Conservation (phyloP, 495 filamentous ascomycete genomes). For the Mytilinidion resinicola region DNA sequence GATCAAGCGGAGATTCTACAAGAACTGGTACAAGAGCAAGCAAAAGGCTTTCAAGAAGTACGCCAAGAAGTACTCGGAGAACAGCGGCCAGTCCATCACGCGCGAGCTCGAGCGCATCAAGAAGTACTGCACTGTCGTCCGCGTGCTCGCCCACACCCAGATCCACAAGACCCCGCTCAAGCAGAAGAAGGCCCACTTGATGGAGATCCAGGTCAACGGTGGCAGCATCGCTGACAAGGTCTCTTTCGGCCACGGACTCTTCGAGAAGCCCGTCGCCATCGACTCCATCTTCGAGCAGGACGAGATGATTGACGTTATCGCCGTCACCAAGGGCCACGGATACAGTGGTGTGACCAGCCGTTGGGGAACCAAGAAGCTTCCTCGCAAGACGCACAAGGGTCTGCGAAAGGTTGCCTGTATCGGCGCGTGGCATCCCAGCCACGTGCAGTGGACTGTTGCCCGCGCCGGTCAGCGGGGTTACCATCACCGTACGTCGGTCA, state of each 20-base stretch:
- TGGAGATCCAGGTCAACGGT: constrained; percentile 99
- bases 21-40: constrained; percentile 99
- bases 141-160: constrained; percentile 98
- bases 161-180: constrained; percentile 98
- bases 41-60: constrained; percentile 99
- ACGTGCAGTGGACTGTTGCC: constrained; percentile 99
- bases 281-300: constrained; percentile 97
- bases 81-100: constrained; percentile 77
- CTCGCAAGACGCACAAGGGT: constrained; percentile 99
- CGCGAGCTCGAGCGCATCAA: constrained; percentile 99
- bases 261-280: constrained; percentile 97
- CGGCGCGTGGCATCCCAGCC: constrained; percentile 99
- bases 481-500: constrained; percentile 99
- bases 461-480: constrained; percentile 99
- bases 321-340: constrained; percentile 99
- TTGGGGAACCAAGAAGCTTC: constrained; percentile 99
- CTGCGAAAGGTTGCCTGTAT: constrained; percentile 99
- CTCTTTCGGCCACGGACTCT: constrained; percentile 83
- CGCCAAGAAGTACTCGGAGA: constrained; percentile 98
- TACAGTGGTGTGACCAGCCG: constrained; percentile 93
- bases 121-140: constrained; percentile 99
- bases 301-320: constrained; percentile 99
- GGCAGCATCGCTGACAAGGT: constrained; percentile 93
- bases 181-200: constrained; percentile 99
- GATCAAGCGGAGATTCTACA: constrained; percentile 99